Base-by-base conservation (phyloP, 169 alveolate genomes). In the Eimeria praecox region DNA sequence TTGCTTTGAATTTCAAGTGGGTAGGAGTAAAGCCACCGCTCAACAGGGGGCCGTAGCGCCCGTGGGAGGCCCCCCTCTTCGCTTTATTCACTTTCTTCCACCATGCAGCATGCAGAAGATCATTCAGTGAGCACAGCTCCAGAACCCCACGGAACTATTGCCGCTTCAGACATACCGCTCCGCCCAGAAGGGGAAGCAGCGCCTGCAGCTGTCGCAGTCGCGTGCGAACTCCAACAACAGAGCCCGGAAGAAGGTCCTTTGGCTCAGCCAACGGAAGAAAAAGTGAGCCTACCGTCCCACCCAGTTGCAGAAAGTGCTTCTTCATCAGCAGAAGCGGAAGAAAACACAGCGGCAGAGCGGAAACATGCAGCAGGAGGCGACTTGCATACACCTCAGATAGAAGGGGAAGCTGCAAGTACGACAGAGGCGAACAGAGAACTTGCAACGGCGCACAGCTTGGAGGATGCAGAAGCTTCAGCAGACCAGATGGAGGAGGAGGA, bases 51-150 rank as follows among this genome's bases (percentile, higher is more conserved):
- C 52, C 54, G 52, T 5, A 38, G 54, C 52, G 33, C 83, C 83
- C 52, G 83, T 73, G 83, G 83, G 52, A 73, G 83, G 83, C 83
- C 54, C 54, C 52, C 83, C 54, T 73, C 33, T 14, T 14, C 30
- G 30, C 12, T 14, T 3, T 38, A 20, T 73, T 8, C 1, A 38
- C 33, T 3, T 14, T 22, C 2, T 73, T 73, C 83, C 83, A 73
- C 52, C 30, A 73, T 73, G 83, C 83, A 73, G 83, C 83, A 73
- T 73, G 83, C 33, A 35, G 83, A 38, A 38, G 83, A 20, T 73
- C 83, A 80, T 14, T 44, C 89, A 16, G 89, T 16, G 42, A 30
- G 12, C 44, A 27, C 66, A 80, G 44, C 16, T 80, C 27, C 8
- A 44, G 42, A 64, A 80, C 44, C 22, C 16, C 9, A 44, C 22